Base-by-base conservation (phyloP, 2,329 filamentous ascomycete species). In the Aureobasidium zeae region DNA sequence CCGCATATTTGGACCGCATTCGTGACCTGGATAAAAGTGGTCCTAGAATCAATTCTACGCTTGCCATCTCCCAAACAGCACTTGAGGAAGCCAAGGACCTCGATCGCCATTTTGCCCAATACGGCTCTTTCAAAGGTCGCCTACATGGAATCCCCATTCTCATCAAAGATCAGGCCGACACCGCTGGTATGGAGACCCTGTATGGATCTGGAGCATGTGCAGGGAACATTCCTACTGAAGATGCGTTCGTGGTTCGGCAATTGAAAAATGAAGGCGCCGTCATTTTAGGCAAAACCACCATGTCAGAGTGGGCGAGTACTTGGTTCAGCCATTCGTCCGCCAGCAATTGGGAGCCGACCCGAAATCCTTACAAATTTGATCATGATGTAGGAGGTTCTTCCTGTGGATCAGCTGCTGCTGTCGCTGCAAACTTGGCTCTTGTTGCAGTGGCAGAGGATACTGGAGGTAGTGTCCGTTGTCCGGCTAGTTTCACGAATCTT, bases 121-220 rank as follows among this genome's bases (percentile, higher is more conserved):
- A 26, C 9, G 19, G n/a, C 8, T 5, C 10, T 5, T 30, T 46
- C 2, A 3, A 3, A 26, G 44, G 44, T 20, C 35, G 22, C 6
- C 22, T 46, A 1, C 44, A 46, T 21, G 44, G 44, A 4, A 46
- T 46, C 12, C 44, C 44, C 11, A 30, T 46, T 3, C n/a, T 46
- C n/a, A 24, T 42, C 19, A 46, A 46, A 13, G 44, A 46, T 10
- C 44, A 46, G 22, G 44, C 44, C n/a, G 44, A 46, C 13, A 46
- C 44, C 15, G 26, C 20, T n/a, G 36, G 36, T 4, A 42, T 46
- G 5, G 33, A 30, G 11, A 46, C 36, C 8, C 42, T 31, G 36
- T 46, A 46, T 35, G 33, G 44, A 11, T 46, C 36, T n/a, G 17
- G 20, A 12, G 29, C 30, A 16, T 28, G 13, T 10, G 25, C 19